Percentiles rank a stretch among this genome's conserved stretches.
phyloP scores from a whole-genome alignment of 2,329 filamentous ascomycete species.

The Monosporascus sp. region DNA sequence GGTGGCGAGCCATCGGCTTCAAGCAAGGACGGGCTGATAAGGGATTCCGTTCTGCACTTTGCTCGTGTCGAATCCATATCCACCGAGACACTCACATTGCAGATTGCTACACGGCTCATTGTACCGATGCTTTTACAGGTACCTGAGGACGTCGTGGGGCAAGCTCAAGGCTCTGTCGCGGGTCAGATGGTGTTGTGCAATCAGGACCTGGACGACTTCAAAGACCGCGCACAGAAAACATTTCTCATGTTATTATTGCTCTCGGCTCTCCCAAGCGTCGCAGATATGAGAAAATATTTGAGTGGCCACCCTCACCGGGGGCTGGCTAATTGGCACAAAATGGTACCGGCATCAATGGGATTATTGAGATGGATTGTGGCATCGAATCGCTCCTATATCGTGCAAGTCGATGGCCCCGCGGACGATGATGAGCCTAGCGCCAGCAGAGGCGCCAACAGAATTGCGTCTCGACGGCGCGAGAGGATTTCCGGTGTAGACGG shows the following conservation, averaged over 20 bases:
- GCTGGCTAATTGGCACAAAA: conserved; percentile 43
- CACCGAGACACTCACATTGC: conserved; percentile 5
- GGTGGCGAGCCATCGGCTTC: neutral
- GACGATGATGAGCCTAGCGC: conserved; percentile 10
- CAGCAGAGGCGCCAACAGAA: conserved; percentile 1
- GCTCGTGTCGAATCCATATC: conserved; percentile 12
- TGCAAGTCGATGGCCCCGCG: conserved; percentile 58
- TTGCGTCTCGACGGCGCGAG: conserved; percentile 31
- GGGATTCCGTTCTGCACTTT: conserved; percentile 14
- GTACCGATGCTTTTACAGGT: conserved; percentile 1
- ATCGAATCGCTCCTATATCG: conserved; percentile 82
- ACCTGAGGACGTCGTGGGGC: neutral
- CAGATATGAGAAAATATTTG: conserved; percentile 50
- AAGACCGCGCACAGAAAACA: conserved; percentile 36
- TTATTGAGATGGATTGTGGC: conserved; percentile 84
- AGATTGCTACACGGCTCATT: conserved; percentile 14
- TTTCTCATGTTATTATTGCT: conserved; percentile 48
- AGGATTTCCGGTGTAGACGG: conserved; percentile 57
- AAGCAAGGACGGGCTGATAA: neutral
- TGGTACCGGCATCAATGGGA: conserved; percentile 62
- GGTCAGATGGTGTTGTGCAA: conserved; percentile 39
- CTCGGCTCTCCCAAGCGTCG: conserved; percentile 56
- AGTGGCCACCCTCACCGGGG: conserved; percentile 30
- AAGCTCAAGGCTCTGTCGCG: neutral
- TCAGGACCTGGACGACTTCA: conserved; percentile 53